Conservation (phyloP, 2,329 filamentous ascomycete genomes). For the Aspergillus sp. region DNA sequence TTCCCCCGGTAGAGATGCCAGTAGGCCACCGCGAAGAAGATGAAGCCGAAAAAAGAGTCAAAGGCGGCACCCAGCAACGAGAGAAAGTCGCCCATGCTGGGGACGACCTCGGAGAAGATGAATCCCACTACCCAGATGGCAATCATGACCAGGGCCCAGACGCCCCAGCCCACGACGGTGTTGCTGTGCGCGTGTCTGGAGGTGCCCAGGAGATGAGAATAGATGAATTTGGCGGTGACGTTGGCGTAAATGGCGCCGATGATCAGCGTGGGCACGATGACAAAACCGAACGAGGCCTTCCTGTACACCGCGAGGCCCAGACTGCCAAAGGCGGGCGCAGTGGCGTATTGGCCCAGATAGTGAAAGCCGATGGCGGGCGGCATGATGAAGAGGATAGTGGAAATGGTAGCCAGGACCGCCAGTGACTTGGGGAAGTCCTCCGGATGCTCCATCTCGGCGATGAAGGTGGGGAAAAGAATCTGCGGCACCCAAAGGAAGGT, state of each 20-base stretch:
- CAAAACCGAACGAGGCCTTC: constrained; percentile 54
- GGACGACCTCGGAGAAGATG: constrained; percentile 53
- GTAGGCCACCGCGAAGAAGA: constrained; percentile 55
- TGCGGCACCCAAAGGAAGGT: constrained; percentile 56
- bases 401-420: constrained; percentile 49
- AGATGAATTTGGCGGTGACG: constrained; percentile 52
- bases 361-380: constrained; percentile 53
- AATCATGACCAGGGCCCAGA: constrained; percentile 47
- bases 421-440: constrained; percentile 56
- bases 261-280: constrained; percentile 54
- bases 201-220: constrained; percentile 46
- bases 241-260: constrained; percentile 56
- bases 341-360: constrained; percentile 53
- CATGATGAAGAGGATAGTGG: constrained; percentile 52
- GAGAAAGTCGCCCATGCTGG: constrained; percentile 54
- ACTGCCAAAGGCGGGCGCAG: constrained; percentile 53
- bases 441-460: constrained; percentile 53
- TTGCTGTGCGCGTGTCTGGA: constrained; percentile 51
- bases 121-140: constrained; percentile 50
- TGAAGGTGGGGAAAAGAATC: constrained; percentile 56
- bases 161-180: constrained; percentile 52
- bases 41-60: constrained; percentile 55
- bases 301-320: constrained; percentile 49
- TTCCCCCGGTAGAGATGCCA: constrained; percentile 47
- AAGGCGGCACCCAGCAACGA: constrained; percentile 52